Base-by-base conservation (phyloP, 768 basidiomycete genomes). In the Hemileccinum impolitum region DNA sequence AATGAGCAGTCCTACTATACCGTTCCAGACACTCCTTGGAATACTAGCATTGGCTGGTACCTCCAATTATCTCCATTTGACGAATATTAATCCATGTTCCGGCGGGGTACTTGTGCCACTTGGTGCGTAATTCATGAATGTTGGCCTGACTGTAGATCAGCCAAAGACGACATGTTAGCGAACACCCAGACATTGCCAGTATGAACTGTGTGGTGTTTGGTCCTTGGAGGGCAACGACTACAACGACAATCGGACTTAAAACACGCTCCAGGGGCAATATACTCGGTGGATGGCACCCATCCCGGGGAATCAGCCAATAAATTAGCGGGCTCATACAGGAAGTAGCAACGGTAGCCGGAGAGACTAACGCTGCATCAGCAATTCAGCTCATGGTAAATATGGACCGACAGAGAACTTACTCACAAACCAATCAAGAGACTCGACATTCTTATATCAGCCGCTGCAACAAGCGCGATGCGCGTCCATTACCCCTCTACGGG, bases 401-500 rank as follows among this genome's bases (percentile, higher is more conserved):
- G 11, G 39, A 30, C 26, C 10, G 32, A 38, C 12, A 17, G 6
- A 34, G 9, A 19, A 30, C 5, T 32, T 23, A 30, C 55, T 37
- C 31, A 61, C 50, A 28, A 37, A 47, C 31, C 15, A 32, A 23
- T 6, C 23, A 30, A 30, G 28, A 30, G 28, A 23, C 23, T 3
- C 6, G 28, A 12, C 8, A 30, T 9, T 12, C 28, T 8, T 30
- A 12, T 25, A 7, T 52, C 28, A 51, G 38, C 21, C 25, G 3
- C 6, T 14, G 37, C 64, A 65, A 2, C 1, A 6, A 10, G 13
- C 13, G 26, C 53, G 54, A 17, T 67, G 65, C 1, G 17, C 0
- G 0, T 55, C 48, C 58, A 68, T 47, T 1, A 50, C 52, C 1
- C 55, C 50, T 32, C 52, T 39, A 5, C 64, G 66, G 1, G 50